Conservation (phyloP, 306 rosid genomes). For the Echinosophora koreensis region DNA sequence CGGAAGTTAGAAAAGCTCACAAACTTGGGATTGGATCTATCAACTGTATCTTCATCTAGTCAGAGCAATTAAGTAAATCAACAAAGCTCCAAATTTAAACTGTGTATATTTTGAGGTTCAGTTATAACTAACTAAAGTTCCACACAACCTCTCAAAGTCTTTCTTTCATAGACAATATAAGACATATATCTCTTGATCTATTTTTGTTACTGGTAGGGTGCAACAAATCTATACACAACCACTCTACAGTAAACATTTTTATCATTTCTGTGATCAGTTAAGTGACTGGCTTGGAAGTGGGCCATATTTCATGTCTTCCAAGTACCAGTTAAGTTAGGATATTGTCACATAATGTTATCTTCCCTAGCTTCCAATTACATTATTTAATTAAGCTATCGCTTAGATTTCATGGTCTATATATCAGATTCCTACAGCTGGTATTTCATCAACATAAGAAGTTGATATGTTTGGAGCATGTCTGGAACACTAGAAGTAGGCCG, state of each 20-base stretch:
- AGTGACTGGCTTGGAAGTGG: slow-evolving; percentile 2
- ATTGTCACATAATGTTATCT: not conserved
- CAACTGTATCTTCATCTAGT: slow-evolving; percentile 2
- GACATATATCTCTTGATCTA: not conserved
- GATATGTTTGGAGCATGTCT: slow-evolving; percentile 8
- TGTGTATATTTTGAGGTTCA: not conserved
- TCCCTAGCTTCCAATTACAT: not conserved
- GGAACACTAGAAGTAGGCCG: not conserved
- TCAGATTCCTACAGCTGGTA: not conserved
- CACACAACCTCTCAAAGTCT: not conserved
- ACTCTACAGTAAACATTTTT: not conserved
- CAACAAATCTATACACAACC: not conserved
- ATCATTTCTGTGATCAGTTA: not conserved
- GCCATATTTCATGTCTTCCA: slow-evolving; percentile 8
- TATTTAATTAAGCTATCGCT: not conserved
- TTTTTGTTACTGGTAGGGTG: slow-evolving; percentile 14
- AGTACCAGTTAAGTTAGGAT: not conserved
- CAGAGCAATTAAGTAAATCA: not conserved
- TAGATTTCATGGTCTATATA: not conserved
- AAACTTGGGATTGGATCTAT: not conserved
- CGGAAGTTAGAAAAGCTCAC: not conserved
- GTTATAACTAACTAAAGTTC: not conserved
- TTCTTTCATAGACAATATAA: not conserved
- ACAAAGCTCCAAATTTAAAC: not conserved
- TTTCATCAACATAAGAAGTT: not conserved